Percentiles rank a stretch among this genome's conserved stretches.
phyloP scores from a whole-genome alignment of 2,329 filamentous ascomycete genomes.

The Beauveria bassiana region DNA sequence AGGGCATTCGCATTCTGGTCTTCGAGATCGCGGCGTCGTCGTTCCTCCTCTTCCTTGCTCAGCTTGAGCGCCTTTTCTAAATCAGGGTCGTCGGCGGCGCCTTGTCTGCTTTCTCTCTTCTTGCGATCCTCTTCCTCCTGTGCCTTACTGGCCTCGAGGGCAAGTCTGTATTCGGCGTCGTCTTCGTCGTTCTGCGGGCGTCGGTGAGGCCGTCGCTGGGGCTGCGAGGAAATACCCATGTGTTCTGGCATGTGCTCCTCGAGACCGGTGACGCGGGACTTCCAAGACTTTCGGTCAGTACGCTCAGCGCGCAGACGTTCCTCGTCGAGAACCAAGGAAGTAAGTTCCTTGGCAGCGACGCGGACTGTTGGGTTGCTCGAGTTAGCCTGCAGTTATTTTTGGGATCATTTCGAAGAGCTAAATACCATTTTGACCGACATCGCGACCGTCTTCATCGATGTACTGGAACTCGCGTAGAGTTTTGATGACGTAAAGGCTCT shows the following conservation, averaged over 20 bases:
- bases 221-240: slow-evolving; percentile 25
- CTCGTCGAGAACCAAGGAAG: slow-evolving; percentile 84
- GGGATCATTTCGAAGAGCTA: slow-evolving; percentile 9
- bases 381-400: slow-evolving; percentile 11
- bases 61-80: slow-evolving; percentile 90
- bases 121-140: slow-evolving; percentile 85
- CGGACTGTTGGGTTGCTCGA: slow-evolving; percentile 54
- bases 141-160: slow-evolving; percentile 88
- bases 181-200: slow-evolving; percentile 63
- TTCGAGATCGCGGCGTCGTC: slow-evolving; percentile 78
- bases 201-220: slow-evolving; percentile 37
- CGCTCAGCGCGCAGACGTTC: slow-evolving; percentile 85
- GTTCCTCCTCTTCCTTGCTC: slow-evolving; percentile 89
- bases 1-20: slow-evolving; percentile 75
- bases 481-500: slow-evolving; percentile 98
- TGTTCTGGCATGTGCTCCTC: slow-evolving; percentile 63
- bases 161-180: slow-evolving; percentile 82
- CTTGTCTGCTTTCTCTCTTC: slow-evolving; percentile 59
- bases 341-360: slow-evolving; percentile 92
- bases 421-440: slow-evolving; percentile 94
- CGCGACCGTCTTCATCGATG: slow-evolving; percentile 87
- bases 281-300: slow-evolving; percentile 89
- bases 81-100: slow-evolving; percentile 69
- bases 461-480: slow-evolving; percentile 96
- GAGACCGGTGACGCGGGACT: slow-evolving; percentile 87